Evolutionary conservation across 805 yeast genomes (phyloP), one percentile per base, ranked within the genome.

Genomic region (Citeromyces matritensis): DNA sequence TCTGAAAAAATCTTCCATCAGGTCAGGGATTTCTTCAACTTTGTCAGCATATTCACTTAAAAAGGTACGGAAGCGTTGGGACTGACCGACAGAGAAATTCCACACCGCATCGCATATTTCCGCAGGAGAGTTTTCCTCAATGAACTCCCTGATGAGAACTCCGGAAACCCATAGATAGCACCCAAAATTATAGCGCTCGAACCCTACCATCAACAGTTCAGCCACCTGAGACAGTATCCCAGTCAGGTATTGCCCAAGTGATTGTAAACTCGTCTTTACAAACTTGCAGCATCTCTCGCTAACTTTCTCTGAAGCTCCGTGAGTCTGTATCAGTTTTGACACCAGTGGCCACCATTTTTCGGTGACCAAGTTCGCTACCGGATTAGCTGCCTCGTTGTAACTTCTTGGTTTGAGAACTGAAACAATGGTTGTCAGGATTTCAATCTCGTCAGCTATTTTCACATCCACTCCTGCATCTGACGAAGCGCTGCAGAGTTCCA

Each of bases 101-200:
- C 83, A 84, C 12, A 81, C 73, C 2, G 81, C 67, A 19, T 61
- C 63, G 39, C 68, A 69, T 13, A 73, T 55, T 3, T 58, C 63
- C 49, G 23, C 34, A 2, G 47, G 31, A 6, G 37, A 63, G n/a
- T 55, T 51, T 17, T 53, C 55, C 35, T 58, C 65, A 40, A 73
- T 77, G 40, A 65, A 86, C 37, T 82, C 88, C 35, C 81, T 70
- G 32, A 81, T 71, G 17, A 85, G 57, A 7, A 79, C 63, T 6
- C 95, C 96, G 3, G 94, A 76, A 9, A 82, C 88, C 91, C 94
- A 86, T 34, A 86, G 55, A 47, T 78, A 85, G 48, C 94, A 82
- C 4, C 95, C 96, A 44, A 58, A 69, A 24, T 73, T 68, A 13
- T 78, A 77, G 17, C 56, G 55, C 29, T 72, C 63, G 55, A 84